Percentiles rank a stretch among this genome's conserved stretches.
phyloP scores from a whole-genome alignment of 164 flowering plant genomes.

The Pachysandra terminalis region DNA sequence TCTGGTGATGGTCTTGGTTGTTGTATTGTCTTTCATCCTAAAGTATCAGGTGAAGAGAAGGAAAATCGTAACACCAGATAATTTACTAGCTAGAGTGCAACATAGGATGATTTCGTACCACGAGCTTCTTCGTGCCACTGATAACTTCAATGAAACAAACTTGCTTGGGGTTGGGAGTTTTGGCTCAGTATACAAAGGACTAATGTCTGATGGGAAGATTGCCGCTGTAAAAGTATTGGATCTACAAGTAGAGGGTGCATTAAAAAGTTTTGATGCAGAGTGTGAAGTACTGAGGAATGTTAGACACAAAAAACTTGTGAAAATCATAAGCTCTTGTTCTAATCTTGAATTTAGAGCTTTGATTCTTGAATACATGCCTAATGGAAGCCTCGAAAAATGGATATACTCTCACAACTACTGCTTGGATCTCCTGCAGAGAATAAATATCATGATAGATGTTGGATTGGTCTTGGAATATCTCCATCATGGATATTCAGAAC shows the following conservation, averaged over 20 bases:
- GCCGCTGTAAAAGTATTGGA: conserved; percentile 2
- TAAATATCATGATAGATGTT: background rate
- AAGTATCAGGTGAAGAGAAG: background rate
- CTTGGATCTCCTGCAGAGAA: background rate
- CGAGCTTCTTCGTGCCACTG: background rate
- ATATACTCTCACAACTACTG: conserved; percentile 4
- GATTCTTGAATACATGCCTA: conserved; percentile 2
- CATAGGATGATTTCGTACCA: background rate
- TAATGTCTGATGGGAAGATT: background rate
- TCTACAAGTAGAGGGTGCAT: background rate
- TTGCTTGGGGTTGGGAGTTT: conserved; percentile 1
- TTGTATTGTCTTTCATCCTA: background rate
- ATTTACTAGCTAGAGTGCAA: background rate
- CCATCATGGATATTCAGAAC: background rate
- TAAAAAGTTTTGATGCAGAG: conserved; percentile 5
- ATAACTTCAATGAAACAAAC: background rate
- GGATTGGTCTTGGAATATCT: background rate
- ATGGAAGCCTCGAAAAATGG: conserved; percentile 3
- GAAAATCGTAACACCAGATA: background rate
- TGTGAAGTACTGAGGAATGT: conserved; percentile 2
- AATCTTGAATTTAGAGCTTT: background rate
- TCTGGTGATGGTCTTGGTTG: background rate
- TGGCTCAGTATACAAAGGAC: background rate
- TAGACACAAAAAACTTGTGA: conserved; percentile 1
- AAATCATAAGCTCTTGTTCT: conserved; percentile 4